A percentile compares a stretch with the other conserved stretches of the same genome.
Evolutionary conservation across 305 asterid genomes (phyloP).

Genomic region (Solanum hybrid): DNA sequence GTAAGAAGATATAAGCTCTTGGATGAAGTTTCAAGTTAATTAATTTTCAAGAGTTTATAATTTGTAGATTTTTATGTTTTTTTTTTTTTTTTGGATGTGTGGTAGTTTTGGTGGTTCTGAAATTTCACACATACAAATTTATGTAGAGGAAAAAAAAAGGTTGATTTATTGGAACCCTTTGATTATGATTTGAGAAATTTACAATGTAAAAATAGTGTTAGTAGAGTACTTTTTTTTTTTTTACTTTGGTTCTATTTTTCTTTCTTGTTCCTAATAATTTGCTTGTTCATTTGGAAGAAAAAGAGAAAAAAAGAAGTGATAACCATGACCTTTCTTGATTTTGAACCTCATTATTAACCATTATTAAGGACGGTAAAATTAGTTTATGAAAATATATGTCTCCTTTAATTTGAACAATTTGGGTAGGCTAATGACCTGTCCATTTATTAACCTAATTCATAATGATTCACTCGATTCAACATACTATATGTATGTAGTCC

Average conservation of each 20-base stretch:
- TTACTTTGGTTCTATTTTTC: not conserved
- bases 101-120: not conserved
- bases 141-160: not conserved
- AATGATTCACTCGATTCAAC: not conserved
- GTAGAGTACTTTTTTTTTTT: not conserved
- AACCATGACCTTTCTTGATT: not conserved
- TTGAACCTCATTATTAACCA: not conserved
- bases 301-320: not conserved
- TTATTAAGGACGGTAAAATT: not conserved
- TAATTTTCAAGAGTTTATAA: not conserved
- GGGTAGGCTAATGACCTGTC: rapidly evolving
- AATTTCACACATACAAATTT: not conserved
- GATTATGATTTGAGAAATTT: not conserved
- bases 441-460: not conserved
- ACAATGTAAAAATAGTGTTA: not conserved
- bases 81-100: not conserved
- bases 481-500: too few relatives aligned
- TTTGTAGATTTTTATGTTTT: not conserved
- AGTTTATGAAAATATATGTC: not conserved
- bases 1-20: constrained; percentile 65
- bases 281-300: not conserved
- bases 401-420: not conserved
- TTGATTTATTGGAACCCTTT: not conserved
- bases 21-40: constrained; percentile 52
- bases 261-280: not conserved